These are phyloP conservation scores for Coleophoma crateriformis DNA, from an alignment of 2,329 filamentous ascomycete species.

Conservation along the genomic window DNA sequence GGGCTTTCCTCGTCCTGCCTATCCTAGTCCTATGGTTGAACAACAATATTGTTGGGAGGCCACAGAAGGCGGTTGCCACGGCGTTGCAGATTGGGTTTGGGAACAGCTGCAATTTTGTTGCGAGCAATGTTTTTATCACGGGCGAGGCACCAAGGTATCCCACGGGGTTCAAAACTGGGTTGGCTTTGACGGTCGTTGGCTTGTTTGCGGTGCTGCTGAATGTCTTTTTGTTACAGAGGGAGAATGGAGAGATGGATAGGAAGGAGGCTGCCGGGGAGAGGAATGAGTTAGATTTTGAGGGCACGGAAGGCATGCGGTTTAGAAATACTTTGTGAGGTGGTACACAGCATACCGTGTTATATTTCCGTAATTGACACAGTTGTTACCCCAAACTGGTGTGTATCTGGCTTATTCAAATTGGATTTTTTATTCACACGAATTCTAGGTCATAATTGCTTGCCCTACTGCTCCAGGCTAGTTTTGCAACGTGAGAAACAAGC, in stretches of 20 bases:
- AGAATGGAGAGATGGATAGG: background rate
- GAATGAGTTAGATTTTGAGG: too few species aligned
- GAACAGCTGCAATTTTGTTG: background rate
- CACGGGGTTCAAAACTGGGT: slow-evolving; percentile 1
- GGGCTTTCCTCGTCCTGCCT: background rate
- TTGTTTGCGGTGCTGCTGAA: background rate
- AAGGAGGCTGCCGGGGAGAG: background rate
- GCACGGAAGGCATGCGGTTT: too few species aligned
- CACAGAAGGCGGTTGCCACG: background rate
- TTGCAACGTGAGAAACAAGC: too few species aligned
- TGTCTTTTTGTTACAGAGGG: background rate
- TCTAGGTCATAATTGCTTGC: too few species aligned
- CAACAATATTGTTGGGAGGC: background rate
- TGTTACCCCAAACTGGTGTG: too few species aligned
- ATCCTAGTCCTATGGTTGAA: background rate
- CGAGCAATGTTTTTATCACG: slow-evolving; percentile 1
- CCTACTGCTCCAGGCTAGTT: too few species aligned
- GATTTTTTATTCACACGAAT: too few species aligned
- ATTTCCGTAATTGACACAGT: too few species aligned
- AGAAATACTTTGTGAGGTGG: too few species aligned
- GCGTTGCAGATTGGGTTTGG: slow-evolving; percentile 2
- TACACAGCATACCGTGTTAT: too few species aligned
- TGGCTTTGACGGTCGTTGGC: background rate
- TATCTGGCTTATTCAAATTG: too few species aligned
- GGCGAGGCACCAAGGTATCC: background rate